Evolutionary conservation across 75 land plant species (phyloP).

Genomic region (Larix kaempferi): DNA sequence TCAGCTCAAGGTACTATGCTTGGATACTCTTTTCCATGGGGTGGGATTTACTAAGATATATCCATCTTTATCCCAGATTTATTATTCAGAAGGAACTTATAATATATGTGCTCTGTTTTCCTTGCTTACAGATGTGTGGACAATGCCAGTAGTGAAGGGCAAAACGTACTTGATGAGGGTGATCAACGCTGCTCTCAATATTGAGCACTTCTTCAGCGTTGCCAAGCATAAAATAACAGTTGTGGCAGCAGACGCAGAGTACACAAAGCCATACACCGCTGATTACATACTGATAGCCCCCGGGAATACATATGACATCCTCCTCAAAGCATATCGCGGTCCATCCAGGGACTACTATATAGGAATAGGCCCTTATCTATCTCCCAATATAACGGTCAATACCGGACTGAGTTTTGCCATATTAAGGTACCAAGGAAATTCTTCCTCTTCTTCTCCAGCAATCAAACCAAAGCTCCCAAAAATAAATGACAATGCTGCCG

Average conservation of each 20-base stretch:
- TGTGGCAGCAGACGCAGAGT: conserved; percentile 43
- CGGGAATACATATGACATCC: conserved; percentile 42
- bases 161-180: conserved; percentile 47
- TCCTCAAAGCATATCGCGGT: conserved; percentile 43
- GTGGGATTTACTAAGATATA: not conserved
- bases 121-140: conserved; percentile 37
- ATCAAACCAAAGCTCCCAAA: conserved; percentile 21
- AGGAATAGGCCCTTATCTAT: conserved; percentile 28
- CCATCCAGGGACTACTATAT: conserved; percentile 43
- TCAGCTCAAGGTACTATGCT: conserved; percentile 19
- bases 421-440: conserved; percentile 21
- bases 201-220: conserved; percentile 54
- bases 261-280: conserved; percentile 48
- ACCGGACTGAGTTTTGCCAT: conserved; percentile 13
- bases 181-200: conserved; percentile 52
- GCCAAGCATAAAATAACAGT: conserved; percentile 40
- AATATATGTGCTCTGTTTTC: not conserved
- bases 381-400: conserved; percentile 8
- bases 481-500: conserved; percentile 26
- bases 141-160: conserved; percentile 36
- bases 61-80: not conserved
- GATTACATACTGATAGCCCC: conserved; percentile 24
- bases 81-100: too few relatives aligned
- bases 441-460: conserved; percentile 11
- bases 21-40: not conserved